phyloP scores from a whole-genome alignment of 2,329 filamentous ascomycete genomes.

The Pyrenochaeta sp. region DNA sequence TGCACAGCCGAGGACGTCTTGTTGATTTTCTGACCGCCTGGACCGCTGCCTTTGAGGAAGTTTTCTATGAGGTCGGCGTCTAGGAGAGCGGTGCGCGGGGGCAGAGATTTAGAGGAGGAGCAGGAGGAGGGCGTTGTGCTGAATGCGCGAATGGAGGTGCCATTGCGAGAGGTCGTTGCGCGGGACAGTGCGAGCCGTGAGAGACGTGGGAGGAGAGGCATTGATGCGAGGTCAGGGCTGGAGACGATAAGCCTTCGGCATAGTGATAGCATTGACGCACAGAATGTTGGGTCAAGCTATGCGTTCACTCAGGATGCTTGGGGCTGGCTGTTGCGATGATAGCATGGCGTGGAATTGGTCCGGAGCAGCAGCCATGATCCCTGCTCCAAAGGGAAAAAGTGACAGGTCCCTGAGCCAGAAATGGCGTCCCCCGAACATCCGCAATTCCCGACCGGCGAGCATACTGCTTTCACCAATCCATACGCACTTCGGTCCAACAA shows the following conservation, averaged over 20 bases:
- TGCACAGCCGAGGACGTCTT: conserved; percentile 97
- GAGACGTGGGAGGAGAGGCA: conserved; percentile 16
- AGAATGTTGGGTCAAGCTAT: conserved; percentile 3
- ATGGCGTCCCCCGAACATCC: neutral
- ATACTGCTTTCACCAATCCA: neutral
- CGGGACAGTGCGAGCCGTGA: conserved; percentile 11
- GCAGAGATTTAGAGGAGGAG: conserved; percentile 50
- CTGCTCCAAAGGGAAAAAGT: neutral
- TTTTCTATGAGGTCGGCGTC: conserved; percentile 83
- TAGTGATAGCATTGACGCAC: conserved; percentile 26
- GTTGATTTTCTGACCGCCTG: conserved; percentile 98
- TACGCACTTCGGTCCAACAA: neutral
- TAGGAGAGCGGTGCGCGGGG: conserved; percentile 76
- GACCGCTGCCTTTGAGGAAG: conserved; percentile 90
- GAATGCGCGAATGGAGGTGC: conserved; percentile 16
- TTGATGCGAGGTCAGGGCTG: conserved; percentile 16
- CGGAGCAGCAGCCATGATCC: neutral
- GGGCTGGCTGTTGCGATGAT: neutral
- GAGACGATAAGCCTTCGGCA: conserved; percentile 11
- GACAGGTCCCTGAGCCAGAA: neutral
- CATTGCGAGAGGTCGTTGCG: conserved; percentile 5
- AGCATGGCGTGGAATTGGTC: conserved; percentile 3
- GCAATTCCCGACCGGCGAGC: neutral
- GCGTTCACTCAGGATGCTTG: neutral
- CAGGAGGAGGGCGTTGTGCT: conserved; percentile 24